Base-by-base conservation (phyloP, 495 filamentous ascomycete genomes). In the Aspergillus olivimuriae region DNA sequence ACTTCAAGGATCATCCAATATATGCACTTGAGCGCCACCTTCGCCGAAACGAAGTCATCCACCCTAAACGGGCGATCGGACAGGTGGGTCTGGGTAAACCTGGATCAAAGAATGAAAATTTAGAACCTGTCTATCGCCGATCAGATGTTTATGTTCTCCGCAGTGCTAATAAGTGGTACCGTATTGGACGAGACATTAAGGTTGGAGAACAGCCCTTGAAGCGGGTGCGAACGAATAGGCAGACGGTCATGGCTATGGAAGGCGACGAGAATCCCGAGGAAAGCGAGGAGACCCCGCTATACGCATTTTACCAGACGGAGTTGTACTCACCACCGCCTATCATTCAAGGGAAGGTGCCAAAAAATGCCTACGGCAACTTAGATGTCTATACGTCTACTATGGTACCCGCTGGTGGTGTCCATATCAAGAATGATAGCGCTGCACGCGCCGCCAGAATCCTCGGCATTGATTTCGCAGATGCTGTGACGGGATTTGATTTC, bases 381-480 rank as follows among this genome's bases (percentile, higher is more conserved):
- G 92, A 97, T 57, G 55, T 97, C 18, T 97, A 91, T 57, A 87
- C 92, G 8, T 84, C 90, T 1, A 88, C 80, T 47, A 99, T 99
- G 92, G 70, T 96, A 6, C 92, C 92, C 0, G 60, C 72, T 11
- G 94, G 92, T 11, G 92, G 82, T 1, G 70, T 74, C 28, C 87
- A 99, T 57, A 69, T 89, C 39, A 66, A 59, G 34, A 74, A 84
- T 52, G 72, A 80, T 19, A 72, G 82, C 24, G 82, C 86, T n/a
- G 68, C 74, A 4, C 74, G 74, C 28, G 89, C 90, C 1, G 88
- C 88, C 16, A 78, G 74, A 41, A 68, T 94, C 6, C 56, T 96
- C 3, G 84, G 86, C 0, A 71, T 97, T 24, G 91, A 97, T 62
- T 94, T 83, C 51, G 86, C 86, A 21, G 84, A 87, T 32, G 92